A percentile compares a stretch with the other conserved stretches of the same genome.
Conservation (phyloP, 192 early-diverging fungal species). For the Rhizophlyctis rosea region DNA sequence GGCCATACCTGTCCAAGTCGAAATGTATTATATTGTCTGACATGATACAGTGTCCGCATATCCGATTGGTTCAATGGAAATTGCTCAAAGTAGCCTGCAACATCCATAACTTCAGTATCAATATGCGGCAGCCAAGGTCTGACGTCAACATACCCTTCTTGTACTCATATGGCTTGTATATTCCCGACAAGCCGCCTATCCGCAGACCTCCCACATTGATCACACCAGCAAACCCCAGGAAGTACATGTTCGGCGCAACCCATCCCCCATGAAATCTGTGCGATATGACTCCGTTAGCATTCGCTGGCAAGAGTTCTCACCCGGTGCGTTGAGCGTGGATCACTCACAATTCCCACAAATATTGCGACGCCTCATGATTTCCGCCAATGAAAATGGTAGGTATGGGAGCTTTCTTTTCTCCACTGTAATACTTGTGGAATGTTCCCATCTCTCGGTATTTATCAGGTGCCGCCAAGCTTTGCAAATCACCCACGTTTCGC, state of each 20-base stretch:
- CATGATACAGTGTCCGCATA: slow-evolving; percentile 81
- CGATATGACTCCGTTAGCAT: neutral
- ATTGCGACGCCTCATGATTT: slow-evolving; percentile 95
- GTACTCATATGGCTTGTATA: slow-evolving; percentile 64
- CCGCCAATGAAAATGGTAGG: slow-evolving; percentile 97
- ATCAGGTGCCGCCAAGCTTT: slow-evolving; percentile 76
- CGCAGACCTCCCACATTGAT: slow-evolving; percentile 84
- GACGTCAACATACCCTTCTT: slow-evolving; percentile 22
- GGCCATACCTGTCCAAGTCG: slow-evolving; percentile 65
- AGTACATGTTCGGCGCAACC: slow-evolving; percentile 92
- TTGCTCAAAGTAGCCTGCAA: slow-evolving; percentile 69
- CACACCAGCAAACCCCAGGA: slow-evolving; percentile 81
- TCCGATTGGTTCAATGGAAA: slow-evolving; percentile 69
- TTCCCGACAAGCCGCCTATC: slow-evolving; percentile 92
- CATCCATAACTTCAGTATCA: too few species aligned
- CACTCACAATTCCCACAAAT: slow-evolving; percentile 89
- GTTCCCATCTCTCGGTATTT: slow-evolving; percentile 81
- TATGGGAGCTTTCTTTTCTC: slow-evolving; percentile 70
- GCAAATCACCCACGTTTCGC: slow-evolving; percentile 79
- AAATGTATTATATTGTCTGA: slow-evolving; percentile 77
- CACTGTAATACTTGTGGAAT: slow-evolving; percentile 94
- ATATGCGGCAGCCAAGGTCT: neutral
- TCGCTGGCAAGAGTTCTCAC: too few species aligned
- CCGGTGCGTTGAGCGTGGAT: too few species aligned
- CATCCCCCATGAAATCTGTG: slow-evolving; percentile 88